Percentiles rank a stretch among this genome's conserved stretches.
Evolutionary conservation across 352 stramenopile genomes (phyloP).

Genomic region (Aphanomyces euteiches): DNA sequence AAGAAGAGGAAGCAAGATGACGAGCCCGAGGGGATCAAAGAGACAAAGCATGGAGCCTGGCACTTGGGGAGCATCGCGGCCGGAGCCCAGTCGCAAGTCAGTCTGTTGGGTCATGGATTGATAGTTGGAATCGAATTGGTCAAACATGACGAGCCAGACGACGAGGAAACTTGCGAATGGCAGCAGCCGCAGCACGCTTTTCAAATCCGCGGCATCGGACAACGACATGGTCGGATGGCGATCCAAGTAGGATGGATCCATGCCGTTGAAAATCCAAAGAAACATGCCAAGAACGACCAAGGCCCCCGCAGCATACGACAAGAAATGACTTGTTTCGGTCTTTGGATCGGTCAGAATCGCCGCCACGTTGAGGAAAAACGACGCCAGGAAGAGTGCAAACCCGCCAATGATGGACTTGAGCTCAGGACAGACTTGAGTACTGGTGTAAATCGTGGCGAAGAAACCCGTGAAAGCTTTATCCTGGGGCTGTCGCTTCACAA

Average conservation of each 20-base stretch:
- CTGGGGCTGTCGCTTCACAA: conserved; percentile 36
- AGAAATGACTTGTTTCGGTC: conserved; percentile 45
- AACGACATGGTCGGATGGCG: conserved; percentile 46
- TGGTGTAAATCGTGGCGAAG: conserved; percentile 38
- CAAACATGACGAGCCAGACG: neutral
- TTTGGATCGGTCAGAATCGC: conserved; percentile 49
- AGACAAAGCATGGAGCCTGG: neutral
- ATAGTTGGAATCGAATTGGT: conserved; percentile 4
- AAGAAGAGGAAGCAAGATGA: neutral
- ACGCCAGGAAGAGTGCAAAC: conserved; percentile 40
- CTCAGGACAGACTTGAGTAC: conserved; percentile 34
- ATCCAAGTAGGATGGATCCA: conserved; percentile 81
- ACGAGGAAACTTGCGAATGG: conserved; percentile 8
- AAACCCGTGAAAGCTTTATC: conserved; percentile 70
- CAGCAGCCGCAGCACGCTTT: neutral
- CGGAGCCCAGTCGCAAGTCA: conserved; percentile 1
- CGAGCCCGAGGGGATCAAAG: neutral
- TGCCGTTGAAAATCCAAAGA: conserved; percentile 79
- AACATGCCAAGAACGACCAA: conserved; percentile 75
- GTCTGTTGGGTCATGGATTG: conserved; percentile 4
- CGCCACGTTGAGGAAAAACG: conserved; percentile 70
- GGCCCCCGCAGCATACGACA: conserved; percentile 50
- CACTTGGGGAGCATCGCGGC: conserved; percentile 29
- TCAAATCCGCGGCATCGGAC: conserved; percentile 33
- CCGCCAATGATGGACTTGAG: conserved; percentile 42